Conservation (phyloP, 768 basidiomycete species). For the Boletus subparvulus region DNA sequence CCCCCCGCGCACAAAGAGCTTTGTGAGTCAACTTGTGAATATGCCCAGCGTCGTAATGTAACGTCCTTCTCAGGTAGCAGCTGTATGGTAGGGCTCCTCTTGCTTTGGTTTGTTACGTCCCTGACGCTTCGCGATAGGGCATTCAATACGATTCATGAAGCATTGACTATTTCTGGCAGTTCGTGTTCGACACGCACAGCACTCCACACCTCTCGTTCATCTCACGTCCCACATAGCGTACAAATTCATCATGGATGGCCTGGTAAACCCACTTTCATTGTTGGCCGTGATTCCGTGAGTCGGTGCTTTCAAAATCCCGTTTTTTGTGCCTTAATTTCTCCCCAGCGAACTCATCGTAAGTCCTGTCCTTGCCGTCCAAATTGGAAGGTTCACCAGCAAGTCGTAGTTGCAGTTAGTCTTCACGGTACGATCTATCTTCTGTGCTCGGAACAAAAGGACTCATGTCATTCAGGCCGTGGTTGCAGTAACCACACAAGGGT, state of each 20-base stretch:
- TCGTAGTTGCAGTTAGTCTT: conserved; percentile 5
- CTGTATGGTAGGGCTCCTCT: background rate
- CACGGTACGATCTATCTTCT: background rate
- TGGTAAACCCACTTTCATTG: background rate
- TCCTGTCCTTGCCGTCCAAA: background rate
- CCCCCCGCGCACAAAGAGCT: background rate
- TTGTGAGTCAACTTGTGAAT: background rate
- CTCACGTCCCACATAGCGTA: background rate
- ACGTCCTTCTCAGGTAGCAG: background rate
- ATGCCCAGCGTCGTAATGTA: background rate
- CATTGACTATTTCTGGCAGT: conserved; percentile 6
- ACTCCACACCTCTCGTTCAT: background rate
- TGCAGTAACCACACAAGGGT: conserved; percentile 9
- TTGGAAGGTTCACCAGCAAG: background rate
- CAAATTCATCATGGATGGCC: conserved; percentile 1
- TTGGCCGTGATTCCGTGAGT: background rate
- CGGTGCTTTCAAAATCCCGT: background rate
- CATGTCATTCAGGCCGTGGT: background rate
- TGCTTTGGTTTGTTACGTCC: too few species aligned
- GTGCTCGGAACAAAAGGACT: background rate
- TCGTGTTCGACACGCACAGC: background rate
- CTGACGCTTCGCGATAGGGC: background rate
- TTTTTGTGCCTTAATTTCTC: background rate
- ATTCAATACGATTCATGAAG: conserved; percentile 10
- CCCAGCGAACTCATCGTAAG: conserved; percentile 11